Evolutionary conservation across 2,329 filamentous ascomycete genomes (phyloP).

Genomic region (Exophiala mesophila): DNA sequence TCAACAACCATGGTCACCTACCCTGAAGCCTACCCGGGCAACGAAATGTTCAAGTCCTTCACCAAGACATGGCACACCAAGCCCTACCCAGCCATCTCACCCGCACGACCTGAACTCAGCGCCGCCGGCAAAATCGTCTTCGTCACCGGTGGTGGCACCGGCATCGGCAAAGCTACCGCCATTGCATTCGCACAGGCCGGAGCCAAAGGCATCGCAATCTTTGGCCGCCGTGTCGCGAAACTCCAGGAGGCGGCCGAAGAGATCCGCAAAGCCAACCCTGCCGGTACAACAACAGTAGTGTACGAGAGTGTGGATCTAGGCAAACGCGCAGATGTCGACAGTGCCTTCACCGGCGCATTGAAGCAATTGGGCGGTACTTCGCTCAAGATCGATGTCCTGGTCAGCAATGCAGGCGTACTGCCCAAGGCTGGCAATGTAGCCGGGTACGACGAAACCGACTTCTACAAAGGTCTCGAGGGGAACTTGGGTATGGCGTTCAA

Average conservation of each 20-base stretch:
- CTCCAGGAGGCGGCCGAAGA: conserved; percentile 12
- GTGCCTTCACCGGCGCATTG: conserved; percentile 8
- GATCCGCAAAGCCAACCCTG: conserved; percentile 13
- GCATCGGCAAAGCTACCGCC: conserved; percentile 51
- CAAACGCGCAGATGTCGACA: conserved; percentile 4
- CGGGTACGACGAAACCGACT: conserved; percentile 5
- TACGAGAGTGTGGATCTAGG: conserved; percentile 8
- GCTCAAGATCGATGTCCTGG: conserved; percentile 10
- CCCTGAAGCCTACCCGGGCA: conserved; percentile 12
- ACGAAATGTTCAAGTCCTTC: conserved; percentile 23
- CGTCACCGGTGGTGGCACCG: conserved; percentile 53
- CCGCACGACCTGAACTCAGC: conserved; percentile 27
- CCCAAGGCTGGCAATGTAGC: background rate
- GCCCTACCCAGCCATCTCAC: conserved; percentile 38
- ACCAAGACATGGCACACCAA: conserved; percentile 35
- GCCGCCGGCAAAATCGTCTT: conserved; percentile 40
- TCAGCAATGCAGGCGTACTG: conserved; percentile 10
- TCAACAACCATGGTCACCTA: conserved; percentile 11
- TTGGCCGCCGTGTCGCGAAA: conserved; percentile 38
- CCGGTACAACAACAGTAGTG: conserved; percentile 2
- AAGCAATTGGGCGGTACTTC: conserved; percentile 1
- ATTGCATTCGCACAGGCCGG: conserved; percentile 54
- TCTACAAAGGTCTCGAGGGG: conserved; percentile 12
- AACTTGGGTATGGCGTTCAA: conserved; percentile 13
- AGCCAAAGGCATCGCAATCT: conserved; percentile 49